phyloP scores from a whole-genome alignment of 2,329 filamentous ascomycete species.

The Venturia oleaginea region DNA sequence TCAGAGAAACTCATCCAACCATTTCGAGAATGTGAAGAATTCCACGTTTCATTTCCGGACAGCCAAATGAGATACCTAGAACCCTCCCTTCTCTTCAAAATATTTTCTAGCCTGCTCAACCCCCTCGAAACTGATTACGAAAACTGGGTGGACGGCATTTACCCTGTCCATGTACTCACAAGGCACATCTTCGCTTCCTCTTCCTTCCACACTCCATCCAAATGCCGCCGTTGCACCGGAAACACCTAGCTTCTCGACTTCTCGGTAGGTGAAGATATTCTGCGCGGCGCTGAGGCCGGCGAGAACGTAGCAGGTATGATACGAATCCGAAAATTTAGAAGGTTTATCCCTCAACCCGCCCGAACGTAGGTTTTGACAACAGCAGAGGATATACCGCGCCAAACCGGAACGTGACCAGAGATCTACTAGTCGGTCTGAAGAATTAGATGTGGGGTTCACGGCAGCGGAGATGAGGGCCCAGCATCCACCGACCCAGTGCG shows the following conservation, averaged over 20 bases:
- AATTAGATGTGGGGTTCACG: constrained; percentile 17
- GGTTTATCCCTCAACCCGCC: constrained; percentile 93
- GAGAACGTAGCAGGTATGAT: constrained; percentile 89
- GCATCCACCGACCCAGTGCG: constrained; percentile 93
- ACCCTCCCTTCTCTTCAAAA: constrained; percentile 51
- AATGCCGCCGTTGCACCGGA: constrained; percentile 7
- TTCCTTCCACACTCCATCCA: constrained; percentile 21
- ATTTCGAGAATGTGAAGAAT: too few relatives aligned
- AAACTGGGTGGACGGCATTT: constrained; percentile 69
- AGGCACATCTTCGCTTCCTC: constrained; percentile 41
- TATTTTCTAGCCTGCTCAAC: constrained; percentile 57
- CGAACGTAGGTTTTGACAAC: constrained; percentile 65
- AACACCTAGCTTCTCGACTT: constrained; percentile 17
- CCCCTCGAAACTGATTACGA: constrained; percentile 65
- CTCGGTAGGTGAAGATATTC: constrained; percentile 46
- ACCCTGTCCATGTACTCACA: constrained; percentile 66
- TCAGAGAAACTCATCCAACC: too few relatives aligned
- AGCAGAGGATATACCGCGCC: constrained; percentile 80
- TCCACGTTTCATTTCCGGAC: too few relatives aligned
- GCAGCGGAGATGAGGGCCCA: constrained; percentile 85
- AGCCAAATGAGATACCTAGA: constrained; percentile 37
- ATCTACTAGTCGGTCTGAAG: constrained; percentile 25
- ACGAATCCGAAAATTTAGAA: constrained; percentile 78
- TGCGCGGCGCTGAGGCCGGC: constrained; percentile 77
- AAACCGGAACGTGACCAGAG: constrained; percentile 78